These are phyloP conservation scores for Exsudoporus frostii DNA, from an alignment of 768 basidiomycete genomes.

Conservation along the genomic window DNA sequence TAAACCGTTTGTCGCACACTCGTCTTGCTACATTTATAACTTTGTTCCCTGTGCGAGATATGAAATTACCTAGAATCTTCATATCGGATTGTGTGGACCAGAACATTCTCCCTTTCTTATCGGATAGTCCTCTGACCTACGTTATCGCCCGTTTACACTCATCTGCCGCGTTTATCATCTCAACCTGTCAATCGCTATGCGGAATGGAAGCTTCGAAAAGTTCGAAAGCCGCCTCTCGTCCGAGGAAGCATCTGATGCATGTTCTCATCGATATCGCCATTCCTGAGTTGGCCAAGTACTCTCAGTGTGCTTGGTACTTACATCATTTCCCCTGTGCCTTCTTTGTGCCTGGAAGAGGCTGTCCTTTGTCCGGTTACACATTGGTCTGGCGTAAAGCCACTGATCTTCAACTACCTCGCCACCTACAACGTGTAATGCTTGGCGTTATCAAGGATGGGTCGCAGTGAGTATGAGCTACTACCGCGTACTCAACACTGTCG, in stretches of 20 bases:
- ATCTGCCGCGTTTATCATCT: background rate
- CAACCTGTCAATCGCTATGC: conserved; percentile 1
- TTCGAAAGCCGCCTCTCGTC: conserved; percentile 5
- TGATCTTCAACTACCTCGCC: background rate
- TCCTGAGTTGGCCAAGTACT: background rate
- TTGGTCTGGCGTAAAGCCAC: background rate
- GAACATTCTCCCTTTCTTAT: background rate
- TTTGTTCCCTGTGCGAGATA: background rate
- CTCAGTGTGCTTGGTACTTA: background rate
- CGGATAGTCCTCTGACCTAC: background rate
- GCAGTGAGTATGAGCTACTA: too few species aligned
- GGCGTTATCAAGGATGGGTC: background rate
- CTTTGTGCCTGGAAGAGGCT: background rate
- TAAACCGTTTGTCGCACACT: background rate
- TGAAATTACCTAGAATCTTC: background rate
- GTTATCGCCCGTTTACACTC: background rate
- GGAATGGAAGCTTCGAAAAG: conserved; percentile 1
- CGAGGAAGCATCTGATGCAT: background rate
- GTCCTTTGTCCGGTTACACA: background rate
- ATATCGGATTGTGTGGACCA: background rate
- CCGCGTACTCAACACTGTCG: too few species aligned
- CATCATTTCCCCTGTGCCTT: background rate
- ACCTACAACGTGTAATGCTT: background rate
- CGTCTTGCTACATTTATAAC: background rate
- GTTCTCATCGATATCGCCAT: background rate